Evolutionary conservation across 441 rosid genomes (phyloP).

Genomic region (Omphalea diandra): DNA sequence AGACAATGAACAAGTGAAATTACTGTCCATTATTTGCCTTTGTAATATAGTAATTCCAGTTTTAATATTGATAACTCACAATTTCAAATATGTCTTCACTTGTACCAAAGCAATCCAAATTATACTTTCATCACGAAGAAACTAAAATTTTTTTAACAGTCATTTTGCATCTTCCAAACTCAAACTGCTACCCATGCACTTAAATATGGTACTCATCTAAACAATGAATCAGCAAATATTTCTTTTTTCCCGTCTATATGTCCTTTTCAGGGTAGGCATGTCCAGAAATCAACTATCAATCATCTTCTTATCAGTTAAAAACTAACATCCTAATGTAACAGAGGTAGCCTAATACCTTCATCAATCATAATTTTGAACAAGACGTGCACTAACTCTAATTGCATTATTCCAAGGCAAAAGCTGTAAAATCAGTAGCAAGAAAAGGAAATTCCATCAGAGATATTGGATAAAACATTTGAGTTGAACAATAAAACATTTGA

Average conservation of each 20-base stretch:
- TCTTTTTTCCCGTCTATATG: not conserved
- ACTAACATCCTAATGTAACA: not conserved
- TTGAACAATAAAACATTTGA: not conserved
- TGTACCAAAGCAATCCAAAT: not conserved
- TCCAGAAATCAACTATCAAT: not conserved
- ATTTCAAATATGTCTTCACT: not conserved
- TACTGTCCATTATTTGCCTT: not conserved
- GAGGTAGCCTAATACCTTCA: not conserved
- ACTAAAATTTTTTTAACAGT: not conserved
- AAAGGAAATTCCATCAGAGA: not conserved
- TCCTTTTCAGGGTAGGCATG: slow-evolving; percentile 1
- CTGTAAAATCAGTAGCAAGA: not conserved
- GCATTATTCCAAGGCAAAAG: not conserved
- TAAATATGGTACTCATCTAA: not conserved
- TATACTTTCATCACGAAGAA: not conserved
- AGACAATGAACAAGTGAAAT: not conserved
- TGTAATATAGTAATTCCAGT: not conserved
- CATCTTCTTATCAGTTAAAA: not conserved
- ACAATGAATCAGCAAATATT: not conserved
- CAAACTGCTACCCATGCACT: not conserved
- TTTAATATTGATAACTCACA: too few relatives aligned
- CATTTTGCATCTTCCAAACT: not conserved
- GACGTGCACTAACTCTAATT: not conserved
- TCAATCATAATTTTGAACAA: not conserved
- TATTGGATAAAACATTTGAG: not conserved